A percentile compares a stretch with the other conserved stretches of the same genome.
phyloP scores from a whole-genome alignment of 2,329 filamentous ascomycete species.

The Bipolaris sorokiniana region DNA sequence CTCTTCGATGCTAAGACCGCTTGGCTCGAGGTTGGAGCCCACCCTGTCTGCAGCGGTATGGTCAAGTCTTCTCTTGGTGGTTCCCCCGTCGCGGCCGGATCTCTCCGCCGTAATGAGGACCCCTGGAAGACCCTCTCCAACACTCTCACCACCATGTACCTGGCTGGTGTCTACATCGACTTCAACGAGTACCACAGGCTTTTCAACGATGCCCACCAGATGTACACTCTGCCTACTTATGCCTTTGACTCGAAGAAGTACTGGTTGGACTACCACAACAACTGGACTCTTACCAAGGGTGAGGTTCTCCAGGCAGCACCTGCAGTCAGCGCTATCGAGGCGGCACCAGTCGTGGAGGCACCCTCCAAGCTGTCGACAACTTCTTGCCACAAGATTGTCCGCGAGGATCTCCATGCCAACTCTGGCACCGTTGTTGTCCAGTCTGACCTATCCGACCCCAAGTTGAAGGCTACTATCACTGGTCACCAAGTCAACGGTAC shows the following conservation, averaged over 20 bases:
- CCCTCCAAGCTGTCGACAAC: constrained; percentile 66
- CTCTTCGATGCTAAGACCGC: constrained; percentile 69
- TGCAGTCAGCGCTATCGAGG: constrained; percentile 46
- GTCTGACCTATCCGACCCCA: constrained; percentile 68
- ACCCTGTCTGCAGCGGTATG: constrained; percentile 72
- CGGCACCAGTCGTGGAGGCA: constrained; percentile 50
- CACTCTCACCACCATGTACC: constrained; percentile 66
- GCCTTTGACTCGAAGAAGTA: constrained; percentile 74
- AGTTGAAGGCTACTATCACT: constrained; percentile 66
- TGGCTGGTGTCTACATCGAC: constrained; percentile 66
- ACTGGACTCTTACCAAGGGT: constrained; percentile 74
- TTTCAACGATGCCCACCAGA: constrained; percentile 63
- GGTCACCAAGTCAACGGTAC: constrained; percentile 73
- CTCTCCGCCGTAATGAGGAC: constrained; percentile 67
- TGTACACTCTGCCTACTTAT: constrained; percentile 72
- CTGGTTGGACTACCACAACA: constrained; percentile 73
- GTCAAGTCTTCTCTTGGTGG: constrained; percentile 68
- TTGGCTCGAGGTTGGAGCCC: constrained; percentile 77
- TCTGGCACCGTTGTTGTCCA: constrained; percentile 67
- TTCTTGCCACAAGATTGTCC: constrained; percentile 68
- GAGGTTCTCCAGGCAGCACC: constrained; percentile 57
- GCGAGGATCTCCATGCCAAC: constrained; percentile 67
- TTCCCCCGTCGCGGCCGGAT: constrained; percentile 62
- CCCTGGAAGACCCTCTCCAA: constrained; percentile 68
- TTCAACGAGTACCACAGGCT: constrained; percentile 74